Evolutionary conservation across 2,329 filamentous ascomycete genomes (phyloP).

Genomic region (Trichophyton rubrum): DNA sequence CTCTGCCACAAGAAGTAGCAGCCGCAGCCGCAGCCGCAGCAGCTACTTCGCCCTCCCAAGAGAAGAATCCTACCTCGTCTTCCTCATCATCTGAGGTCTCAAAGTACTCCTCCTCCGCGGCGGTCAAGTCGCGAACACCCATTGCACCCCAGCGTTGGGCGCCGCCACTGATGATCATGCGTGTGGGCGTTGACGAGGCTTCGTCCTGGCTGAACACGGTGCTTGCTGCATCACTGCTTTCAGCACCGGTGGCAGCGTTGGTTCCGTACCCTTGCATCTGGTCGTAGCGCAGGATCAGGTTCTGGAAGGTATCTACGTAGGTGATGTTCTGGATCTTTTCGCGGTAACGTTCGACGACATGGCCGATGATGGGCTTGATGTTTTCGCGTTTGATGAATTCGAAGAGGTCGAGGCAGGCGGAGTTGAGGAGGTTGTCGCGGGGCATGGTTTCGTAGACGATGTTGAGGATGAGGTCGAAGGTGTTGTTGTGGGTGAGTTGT

Average conservation of each 20-base stretch:
- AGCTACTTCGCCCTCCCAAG: conserved; percentile 4
- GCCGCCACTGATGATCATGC: conserved; percentile 43
- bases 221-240: not conserved
- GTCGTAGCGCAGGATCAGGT: conserved; percentile 64
- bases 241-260: conserved; percentile 43
- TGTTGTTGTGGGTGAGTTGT: conserved; percentile 66
- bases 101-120: conserved; percentile 86
- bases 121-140: conserved; percentile 69
- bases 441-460: conserved; percentile 77
- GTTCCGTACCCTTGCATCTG: conserved; percentile 57
- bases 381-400: conserved; percentile 76
- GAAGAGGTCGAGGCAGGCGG: conserved; percentile 86
- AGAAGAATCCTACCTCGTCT: conserved; percentile 39
- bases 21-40: not conserved
- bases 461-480: conserved; percentile 73
- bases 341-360: conserved; percentile 73
- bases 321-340: conserved; percentile 63
- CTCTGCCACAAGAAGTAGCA: not conserved
- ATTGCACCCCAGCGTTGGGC: conserved; percentile 42
- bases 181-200: conserved; percentile 36
- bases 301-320: conserved; percentile 74
- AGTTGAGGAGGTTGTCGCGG: conserved; percentile 84
- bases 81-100: conserved; percentile 80
- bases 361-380: conserved; percentile 66
- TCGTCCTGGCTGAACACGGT: conserved; percentile 57